These are phyloP conservation scores for Neostapfia colusana DNA, from an alignment of 176 grass and related monocot species.

Conservation along the genomic window DNA sequence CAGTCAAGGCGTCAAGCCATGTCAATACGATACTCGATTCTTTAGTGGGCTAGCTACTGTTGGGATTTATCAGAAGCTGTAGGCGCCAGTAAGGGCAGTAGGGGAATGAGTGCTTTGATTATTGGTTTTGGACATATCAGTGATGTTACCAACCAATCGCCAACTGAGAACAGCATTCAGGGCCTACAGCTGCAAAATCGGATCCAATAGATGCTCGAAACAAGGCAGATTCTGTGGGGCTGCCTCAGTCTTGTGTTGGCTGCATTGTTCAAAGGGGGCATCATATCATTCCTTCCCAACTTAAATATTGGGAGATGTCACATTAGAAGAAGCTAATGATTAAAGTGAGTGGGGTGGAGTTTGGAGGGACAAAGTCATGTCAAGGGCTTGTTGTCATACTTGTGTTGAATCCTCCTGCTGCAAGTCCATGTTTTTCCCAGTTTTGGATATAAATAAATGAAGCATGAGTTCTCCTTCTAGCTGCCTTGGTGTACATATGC, in stretches of 20 bases:
- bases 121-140: conserved; percentile 48
- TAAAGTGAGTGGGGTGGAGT: conserved; percentile 27
- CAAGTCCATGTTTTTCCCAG: neutral
- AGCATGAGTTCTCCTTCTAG: neutral
- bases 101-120: conserved; percentile 32
- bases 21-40: conserved; percentile 43
- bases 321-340: conserved; percentile 41
- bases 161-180: conserved; percentile 48
- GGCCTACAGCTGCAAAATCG: conserved; percentile 33
- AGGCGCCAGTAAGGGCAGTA: conserved; percentile 20
- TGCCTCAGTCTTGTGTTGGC: conserved; percentile 44
- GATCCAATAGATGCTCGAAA: conserved; percentile 55
- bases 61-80: conserved; percentile 47
- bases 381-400: conserved; percentile 20
- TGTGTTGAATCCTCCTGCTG: neutral
- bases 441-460: conserved; percentile 22
- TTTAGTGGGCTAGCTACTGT: conserved; percentile 30
- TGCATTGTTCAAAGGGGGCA: conserved; percentile 57
- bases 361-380: conserved; percentile 40
- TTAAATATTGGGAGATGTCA: conserved; percentile 39
- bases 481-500: neutral
- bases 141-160: conserved; percentile 57
- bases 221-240: conserved; percentile 47
- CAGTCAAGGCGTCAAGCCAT: conserved; percentile 27
- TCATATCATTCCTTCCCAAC: conserved; percentile 58